Evolutionary conservation across 805 yeast species (phyloP).

Genomic region (Blastobotrys terrestris): DNA sequence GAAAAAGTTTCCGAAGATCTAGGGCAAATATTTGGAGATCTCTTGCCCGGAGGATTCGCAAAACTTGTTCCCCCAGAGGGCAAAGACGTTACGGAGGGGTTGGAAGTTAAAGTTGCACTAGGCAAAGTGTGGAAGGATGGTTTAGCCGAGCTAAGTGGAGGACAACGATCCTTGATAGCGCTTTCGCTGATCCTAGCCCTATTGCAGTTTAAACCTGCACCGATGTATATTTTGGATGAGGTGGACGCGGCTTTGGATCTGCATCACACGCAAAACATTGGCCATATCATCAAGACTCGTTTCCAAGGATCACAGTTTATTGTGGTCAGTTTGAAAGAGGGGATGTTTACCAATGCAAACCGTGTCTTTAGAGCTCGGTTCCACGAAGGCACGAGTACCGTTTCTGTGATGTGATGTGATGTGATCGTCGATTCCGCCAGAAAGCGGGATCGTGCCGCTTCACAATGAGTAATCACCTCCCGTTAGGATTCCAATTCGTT

Average conservation of each 20-base stretch:
- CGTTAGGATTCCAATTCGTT: too few species aligned
- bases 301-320: constrained; percentile 95
- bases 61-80: constrained; percentile 76
- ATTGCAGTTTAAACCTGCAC: constrained; percentile 94
- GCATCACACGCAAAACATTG: constrained; percentile 96
- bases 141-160: constrained; percentile 91
- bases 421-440: too few species aligned
- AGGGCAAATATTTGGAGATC: constrained; percentile 82
- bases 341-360: constrained; percentile 97
- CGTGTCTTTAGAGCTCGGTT: constrained; percentile 88
- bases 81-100: constrained; percentile 81
- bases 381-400: constrained; percentile 95
- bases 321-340: constrained; percentile 94
- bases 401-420: constrained; percentile 29
- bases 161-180: constrained; percentile 93
- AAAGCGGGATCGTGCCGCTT: too few species aligned
- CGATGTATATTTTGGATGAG: constrained; percentile 95
- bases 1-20: constrained; percentile 81
- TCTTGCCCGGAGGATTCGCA: constrained; percentile 85
- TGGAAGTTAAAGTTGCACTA: constrained; percentile 81
- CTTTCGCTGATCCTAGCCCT: constrained; percentile 86
- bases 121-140: constrained; percentile 96
- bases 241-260: constrained; percentile 98
- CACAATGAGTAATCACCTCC: too few species aligned
- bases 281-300: constrained; percentile 89